A percentile compares a stretch with the other conserved stretches of the same genome.
Conservation (phyloP, 1,284 basidiomycete species). For the Sanghuangporus weigelae region DNA sequence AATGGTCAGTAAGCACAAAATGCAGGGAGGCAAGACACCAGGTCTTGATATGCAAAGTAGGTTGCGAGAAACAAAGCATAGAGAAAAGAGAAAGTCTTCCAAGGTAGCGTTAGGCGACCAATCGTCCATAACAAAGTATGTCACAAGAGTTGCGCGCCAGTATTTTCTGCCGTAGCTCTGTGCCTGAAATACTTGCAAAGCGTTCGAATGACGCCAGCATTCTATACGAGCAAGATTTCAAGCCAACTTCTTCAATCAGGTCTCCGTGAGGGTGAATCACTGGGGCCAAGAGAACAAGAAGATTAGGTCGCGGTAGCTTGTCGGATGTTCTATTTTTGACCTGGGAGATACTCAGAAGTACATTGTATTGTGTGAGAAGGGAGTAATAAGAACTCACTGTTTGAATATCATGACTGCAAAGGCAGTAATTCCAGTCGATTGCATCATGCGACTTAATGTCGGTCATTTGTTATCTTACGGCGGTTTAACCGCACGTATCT, state of each 20-base stretch:
- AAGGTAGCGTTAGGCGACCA: neutral
- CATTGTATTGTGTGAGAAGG: neutral
- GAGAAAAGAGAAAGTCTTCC: neutral
- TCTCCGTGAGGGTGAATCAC: neutral
- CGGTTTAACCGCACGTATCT: neutral
- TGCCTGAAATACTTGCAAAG: neutral
- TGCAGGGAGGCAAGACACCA: neutral
- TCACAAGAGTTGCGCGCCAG: neutral
- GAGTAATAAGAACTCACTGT: neutral
- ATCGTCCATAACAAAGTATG: neutral
- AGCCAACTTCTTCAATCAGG: neutral
- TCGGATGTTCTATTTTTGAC: conserved; percentile 4
- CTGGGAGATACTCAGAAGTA: neutral
- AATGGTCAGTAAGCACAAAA: neutral
- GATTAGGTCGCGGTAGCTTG: conserved; percentile 7
- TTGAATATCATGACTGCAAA: neutral
- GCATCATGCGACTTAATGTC: neutral
- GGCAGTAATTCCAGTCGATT: neutral
- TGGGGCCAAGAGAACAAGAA: neutral
- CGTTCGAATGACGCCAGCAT: neutral
- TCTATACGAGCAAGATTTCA: neutral
- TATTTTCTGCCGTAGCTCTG: neutral
- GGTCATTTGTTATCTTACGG: neutral
- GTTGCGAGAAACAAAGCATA: neutral
- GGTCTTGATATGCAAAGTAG: neutral